Evolutionary conservation across 2,329 filamentous ascomycete genomes (phyloP), one percentile per base, ranked within the genome.

Genomic region (Penicillium brevicompactum): DNA sequence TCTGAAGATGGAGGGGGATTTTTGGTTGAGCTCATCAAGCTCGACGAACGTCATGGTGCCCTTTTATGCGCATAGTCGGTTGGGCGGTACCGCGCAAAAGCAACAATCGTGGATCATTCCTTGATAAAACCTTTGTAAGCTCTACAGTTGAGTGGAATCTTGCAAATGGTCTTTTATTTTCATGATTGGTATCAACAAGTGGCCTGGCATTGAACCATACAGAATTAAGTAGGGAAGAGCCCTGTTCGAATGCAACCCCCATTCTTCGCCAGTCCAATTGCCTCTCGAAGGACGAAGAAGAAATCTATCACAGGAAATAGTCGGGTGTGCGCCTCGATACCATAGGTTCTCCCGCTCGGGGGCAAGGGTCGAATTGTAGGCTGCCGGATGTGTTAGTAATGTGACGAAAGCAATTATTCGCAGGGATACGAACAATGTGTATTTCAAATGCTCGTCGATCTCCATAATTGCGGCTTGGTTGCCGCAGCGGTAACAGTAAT

Each of bases 381-480:
- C 94, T 99, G 69, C 18, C 18, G 27, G n/a, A 32, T 44, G 43
- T 58, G 53, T 55, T 38, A 45, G 43, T 56, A 10, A 22, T 43
- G 22, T 50, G 49, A 50, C 22, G 38, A 24, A 53, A 9, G 22
- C 30, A 18, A 44, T 16, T 18, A 27, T 34, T 22, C 46, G 37
- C 31, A n/a, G 44, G 31, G 31, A 44, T 38, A 87, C 92, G 77
- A 84, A 97, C 93, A 99, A 97, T 71, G 94, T 97, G 79, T 97
- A 99, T 82, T 99, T 97, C 73, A 99, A 81, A 76, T 97, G 92
- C 80, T 99, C 94, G 65, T 97, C 94, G 76, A 99, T 99, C 79
- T 97, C 94, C 94, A 99, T 99, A 76, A 99, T 97, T n/a, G 94
- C 94, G 54, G 94, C 94, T 78, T 97, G 94, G 78, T 99, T 99